Evolutionary conservation across 768 basidiomycete genomes (phyloP).

Genomic region (Boletellus ananas): DNA sequence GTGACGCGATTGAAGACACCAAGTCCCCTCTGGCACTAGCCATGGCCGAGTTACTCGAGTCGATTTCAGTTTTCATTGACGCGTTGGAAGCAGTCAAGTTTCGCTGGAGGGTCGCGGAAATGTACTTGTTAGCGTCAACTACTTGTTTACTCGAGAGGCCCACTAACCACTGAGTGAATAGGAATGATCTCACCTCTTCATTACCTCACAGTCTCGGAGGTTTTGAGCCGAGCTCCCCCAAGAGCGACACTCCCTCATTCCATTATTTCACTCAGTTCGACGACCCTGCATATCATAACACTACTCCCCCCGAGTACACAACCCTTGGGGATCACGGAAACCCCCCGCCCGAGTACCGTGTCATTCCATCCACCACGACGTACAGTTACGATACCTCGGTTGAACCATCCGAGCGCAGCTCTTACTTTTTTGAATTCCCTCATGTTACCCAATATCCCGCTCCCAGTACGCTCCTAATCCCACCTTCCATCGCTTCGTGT

Average conservation of each 20-base stretch:
- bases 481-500: constrained; percentile 1
- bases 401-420: constrained; percentile 9
- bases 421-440: constrained; percentile 27
- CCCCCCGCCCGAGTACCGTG: constrained; percentile 12
- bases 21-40: constrained; percentile 28
- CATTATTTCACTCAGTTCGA: constrained; percentile 8
- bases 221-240: constrained; percentile 16
- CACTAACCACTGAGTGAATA: constrained; percentile 31
- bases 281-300: constrained; percentile 5
- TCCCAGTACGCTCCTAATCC: constrained; percentile 18
- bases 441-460: constrained; percentile 28
- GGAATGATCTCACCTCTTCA: constrained; percentile 27
- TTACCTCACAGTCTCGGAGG: constrained; percentile 25
- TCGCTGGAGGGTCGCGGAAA: constrained; percentile 33
- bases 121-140: constrained; percentile 32
- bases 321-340: constrained; percentile 12
- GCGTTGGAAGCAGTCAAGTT: constrained; percentile 24
- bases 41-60: constrained; percentile 32
- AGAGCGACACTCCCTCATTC: constrained; percentile 6
- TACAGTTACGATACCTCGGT: constrained; percentile 10
- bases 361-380: constrained; percentile 7
- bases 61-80: constrained; percentile 26
- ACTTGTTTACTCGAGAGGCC: constrained; percentile 17
- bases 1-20: constrained; percentile 23
- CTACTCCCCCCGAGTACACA: constrained; percentile 14